Conservation (phyloP, 2,329 filamentous ascomycete species). For the Chrysoporthe cubensis region DNA sequence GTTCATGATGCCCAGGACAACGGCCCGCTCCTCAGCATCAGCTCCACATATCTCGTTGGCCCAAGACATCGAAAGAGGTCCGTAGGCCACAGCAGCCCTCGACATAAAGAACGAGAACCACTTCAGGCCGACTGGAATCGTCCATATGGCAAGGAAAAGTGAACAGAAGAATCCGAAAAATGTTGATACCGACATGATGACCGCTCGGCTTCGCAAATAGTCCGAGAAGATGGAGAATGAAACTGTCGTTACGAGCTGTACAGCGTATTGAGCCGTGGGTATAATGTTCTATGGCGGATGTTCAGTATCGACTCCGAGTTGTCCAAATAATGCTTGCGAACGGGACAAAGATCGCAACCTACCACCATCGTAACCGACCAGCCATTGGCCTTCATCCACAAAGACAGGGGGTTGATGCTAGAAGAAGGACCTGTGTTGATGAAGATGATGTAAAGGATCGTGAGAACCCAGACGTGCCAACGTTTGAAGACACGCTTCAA, state of each 20-base stretch:
- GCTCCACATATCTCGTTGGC: slow-evolving; percentile 50
- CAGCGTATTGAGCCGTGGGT: slow-evolving; percentile 46
- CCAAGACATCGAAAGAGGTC: slow-evolving; percentile 44
- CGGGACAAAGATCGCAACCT: slow-evolving; percentile 29
- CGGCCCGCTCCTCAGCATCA: slow-evolving; percentile 52
- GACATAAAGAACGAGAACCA: slow-evolving; percentile 31
- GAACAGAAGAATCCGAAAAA: slow-evolving; percentile 28
- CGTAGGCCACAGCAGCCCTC: slow-evolving; percentile 20
- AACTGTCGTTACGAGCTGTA: slow-evolving; percentile 53
- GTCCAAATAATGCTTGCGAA: background rate
- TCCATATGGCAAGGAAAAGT: slow-evolving; percentile 27
- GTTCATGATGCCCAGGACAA: slow-evolving; percentile 55
- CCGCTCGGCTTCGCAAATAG: slow-evolving; percentile 42
- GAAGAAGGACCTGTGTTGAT: slow-evolving; percentile 41
- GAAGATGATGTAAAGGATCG: slow-evolving; percentile 44
- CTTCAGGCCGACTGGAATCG: slow-evolving; percentile 21
- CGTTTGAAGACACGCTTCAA: slow-evolving; percentile 29
- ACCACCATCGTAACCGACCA: slow-evolving; percentile 53
- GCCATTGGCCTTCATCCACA: slow-evolving; percentile 47
- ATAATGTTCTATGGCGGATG: slow-evolving; percentile 46
- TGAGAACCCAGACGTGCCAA: slow-evolving; percentile 44
- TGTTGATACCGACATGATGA: slow-evolving; percentile 27
- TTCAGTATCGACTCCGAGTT: background rate
- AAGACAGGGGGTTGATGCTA: slow-evolving; percentile 41
- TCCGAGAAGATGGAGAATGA: slow-evolving; percentile 58